Evolutionary conservation across 805 yeast species (phyloP).

Genomic region (Cyberlindnera japonica): DNA sequence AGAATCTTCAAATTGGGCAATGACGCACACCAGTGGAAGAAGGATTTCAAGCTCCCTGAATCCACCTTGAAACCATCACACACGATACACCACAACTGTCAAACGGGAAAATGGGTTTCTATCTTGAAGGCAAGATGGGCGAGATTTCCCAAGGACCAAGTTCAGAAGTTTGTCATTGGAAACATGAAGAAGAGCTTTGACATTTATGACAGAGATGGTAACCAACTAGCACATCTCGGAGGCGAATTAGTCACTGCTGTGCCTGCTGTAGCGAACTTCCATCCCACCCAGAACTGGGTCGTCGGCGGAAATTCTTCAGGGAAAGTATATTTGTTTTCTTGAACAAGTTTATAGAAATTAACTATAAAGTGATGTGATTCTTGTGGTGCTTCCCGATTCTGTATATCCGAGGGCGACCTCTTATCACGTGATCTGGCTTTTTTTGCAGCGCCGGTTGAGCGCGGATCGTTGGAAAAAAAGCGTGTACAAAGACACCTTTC

Average conservation of each 20-base stretch:
- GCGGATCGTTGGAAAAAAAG: slow-evolving; percentile 1
- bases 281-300: slow-evolving; percentile 84
- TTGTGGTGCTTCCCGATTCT: too few relatives aligned
- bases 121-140: slow-evolving; percentile 91
- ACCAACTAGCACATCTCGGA: slow-evolving; percentile 70
- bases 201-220: slow-evolving; percentile 72
- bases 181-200: slow-evolving; percentile 91
- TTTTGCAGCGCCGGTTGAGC: not conserved
- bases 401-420: too few relatives aligned
- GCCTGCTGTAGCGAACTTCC: slow-evolving; percentile 85
- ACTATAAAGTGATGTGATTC: not conserved
- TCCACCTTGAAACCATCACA: slow-evolving; percentile 53
- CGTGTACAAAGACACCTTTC: not conserved
- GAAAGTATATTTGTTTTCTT: slow-evolving; percentile 60
- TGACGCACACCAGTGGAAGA: slow-evolving; percentile 18
- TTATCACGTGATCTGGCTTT: too few relatives aligned
- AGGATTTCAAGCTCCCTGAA: slow-evolving; percentile 17
- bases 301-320: slow-evolving; percentile 96
- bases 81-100: slow-evolving; percentile 83
- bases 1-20: slow-evolving; percentile 59
- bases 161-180: slow-evolving; percentile 84
- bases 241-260: slow-evolving; percentile 73
- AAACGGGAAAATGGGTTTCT: slow-evolving; percentile 96
- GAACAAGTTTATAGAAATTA: not conserved
- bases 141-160: slow-evolving; percentile 58